Evolutionary conservation across 352 stramenopile species (phyloP), one percentile per base, ranked within the genome.

Genomic region (Phytophthora tubulina): DNA sequence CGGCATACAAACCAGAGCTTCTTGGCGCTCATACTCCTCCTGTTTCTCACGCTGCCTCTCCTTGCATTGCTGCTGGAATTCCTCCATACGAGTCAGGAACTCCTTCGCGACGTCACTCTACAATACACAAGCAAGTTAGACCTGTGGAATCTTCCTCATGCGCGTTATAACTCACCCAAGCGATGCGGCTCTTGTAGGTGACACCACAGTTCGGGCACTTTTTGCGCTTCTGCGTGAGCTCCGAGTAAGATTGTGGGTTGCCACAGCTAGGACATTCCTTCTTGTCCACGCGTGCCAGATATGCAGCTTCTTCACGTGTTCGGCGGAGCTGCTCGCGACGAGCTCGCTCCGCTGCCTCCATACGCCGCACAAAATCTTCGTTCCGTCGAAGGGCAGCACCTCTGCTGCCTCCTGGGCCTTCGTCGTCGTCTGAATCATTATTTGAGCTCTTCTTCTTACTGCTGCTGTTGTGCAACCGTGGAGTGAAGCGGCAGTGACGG

Each of bases 171-270:
- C 74, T 44, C 48, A 92, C 86, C 86, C 86, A 94, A 3, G 85
- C 81, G 36, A 93, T 78, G 31, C 82, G 83, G 38, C 71, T 87
- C 60, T 80, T 83, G 73, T 94, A 94, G 9, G 79, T 77, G 41
- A 89, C 78, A 17, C 83, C 85, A 56, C 86, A 94, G 55, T 94
- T 94, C 15, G 85, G 86, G 44, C 85, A 94, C 33, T 92, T 92
- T 59, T 92, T 94, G 10, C 86, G 80, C 78, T 94, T 94, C 49
- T 94, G 86, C 3, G 82, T 85, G 27, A 93, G 76, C 62, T 94
- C 86, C 36, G 85, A 77, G 58, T 93, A 93, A 51, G 85, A 93
- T 56, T 94, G 86, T 17, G 82, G 70, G 35, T 90, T 94, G 9
- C 86, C 84, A 41, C 86, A 94, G 39, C 62, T 70, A n/a, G 84